Conservation (phyloP, 352 stramenopile species). For the Phytophthora citricola region DNA sequence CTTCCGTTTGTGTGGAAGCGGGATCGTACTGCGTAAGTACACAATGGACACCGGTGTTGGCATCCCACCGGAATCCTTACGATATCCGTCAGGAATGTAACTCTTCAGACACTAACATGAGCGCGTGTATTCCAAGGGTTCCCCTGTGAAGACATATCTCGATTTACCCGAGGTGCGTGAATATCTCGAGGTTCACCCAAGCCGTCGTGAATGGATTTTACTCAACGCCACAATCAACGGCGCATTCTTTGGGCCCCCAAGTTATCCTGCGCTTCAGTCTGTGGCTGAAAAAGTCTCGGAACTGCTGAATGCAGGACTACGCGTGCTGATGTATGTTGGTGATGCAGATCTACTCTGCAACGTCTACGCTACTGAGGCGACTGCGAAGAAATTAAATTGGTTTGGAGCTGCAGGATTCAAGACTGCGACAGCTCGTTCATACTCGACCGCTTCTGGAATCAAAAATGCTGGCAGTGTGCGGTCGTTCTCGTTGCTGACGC, state of each 20-base stretch:
- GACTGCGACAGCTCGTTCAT: slow-evolving; percentile 2
- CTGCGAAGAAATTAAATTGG: slow-evolving; percentile 37
- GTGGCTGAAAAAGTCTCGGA: slow-evolving; percentile 19
- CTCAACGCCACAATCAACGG: slow-evolving; percentile 92
- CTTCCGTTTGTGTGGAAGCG: slow-evolving; percentile 26
- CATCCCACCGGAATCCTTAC: slow-evolving; percentile 52
- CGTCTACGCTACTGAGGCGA: slow-evolving; percentile 43
- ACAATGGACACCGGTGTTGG: slow-evolving; percentile 45
- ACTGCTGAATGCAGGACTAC: slow-evolving; percentile 26
- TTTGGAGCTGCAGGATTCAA: slow-evolving; percentile 35
- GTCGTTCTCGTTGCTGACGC: slow-evolving; percentile 43
- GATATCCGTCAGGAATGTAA: slow-evolving; percentile 57
- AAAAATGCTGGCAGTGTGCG: slow-evolving; percentile 30
- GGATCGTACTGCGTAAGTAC: slow-evolving; percentile 43
- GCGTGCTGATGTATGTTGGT: slow-evolving; percentile 34
- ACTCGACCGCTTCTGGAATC: slow-evolving; percentile 11
- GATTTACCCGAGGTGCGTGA: slow-evolving; percentile 54
- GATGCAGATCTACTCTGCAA: slow-evolving; percentile 53
- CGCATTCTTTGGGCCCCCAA: slow-evolving; percentile 67
- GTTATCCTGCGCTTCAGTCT: slow-evolving; percentile 62
- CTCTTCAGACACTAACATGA: slow-evolving; percentile 17
- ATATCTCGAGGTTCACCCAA: slow-evolving; percentile 41
- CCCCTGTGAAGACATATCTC: slow-evolving; percentile 49
- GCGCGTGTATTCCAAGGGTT: slow-evolving; percentile 40
- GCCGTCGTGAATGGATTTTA: slow-evolving; percentile 72